A percentile compares a stretch with the other conserved stretches of the same genome.
Conservation (phyloP, 2,329 filamentous ascomycete genomes). For the Monosporascus sp. region DNA sequence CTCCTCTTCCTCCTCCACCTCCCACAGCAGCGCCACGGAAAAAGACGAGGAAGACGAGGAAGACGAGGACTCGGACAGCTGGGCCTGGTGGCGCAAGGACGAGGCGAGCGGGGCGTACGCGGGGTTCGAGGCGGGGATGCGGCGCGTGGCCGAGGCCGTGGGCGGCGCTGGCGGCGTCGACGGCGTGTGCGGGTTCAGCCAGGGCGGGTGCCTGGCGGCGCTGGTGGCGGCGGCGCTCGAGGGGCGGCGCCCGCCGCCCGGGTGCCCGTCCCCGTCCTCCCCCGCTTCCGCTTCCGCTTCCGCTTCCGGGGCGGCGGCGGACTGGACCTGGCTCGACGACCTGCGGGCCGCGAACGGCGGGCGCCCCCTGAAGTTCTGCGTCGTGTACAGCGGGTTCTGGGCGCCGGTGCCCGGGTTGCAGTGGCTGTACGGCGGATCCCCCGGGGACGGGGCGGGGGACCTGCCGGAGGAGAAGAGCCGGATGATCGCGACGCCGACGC, state of each 20-base stretch:
- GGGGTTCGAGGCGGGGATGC: conserved; percentile 65
- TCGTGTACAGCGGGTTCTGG: conserved; percentile 62
- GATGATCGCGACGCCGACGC: conserved; percentile 63
- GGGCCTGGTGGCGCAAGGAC: conserved; percentile 77
- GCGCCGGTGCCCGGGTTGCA: conserved; percentile 33
- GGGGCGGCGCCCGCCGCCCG: conserved; percentile 24
- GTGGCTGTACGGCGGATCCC: conserved; percentile 24
- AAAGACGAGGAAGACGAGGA: conserved; percentile 36
- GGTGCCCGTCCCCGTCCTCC: conserved; percentile 4
- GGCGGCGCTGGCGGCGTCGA: conserved; percentile 64
- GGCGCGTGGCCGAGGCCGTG: conserved; percentile 56
- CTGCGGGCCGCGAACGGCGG: conserved; percentile 46
- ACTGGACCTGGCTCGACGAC: conserved; percentile 36
- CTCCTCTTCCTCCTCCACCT: conserved; percentile 21
- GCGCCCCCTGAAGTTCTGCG: conserved; percentile 49
- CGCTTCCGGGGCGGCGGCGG: conserved; percentile 14
- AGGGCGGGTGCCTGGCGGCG: conserved; percentile 68
- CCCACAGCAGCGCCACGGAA: conserved; percentile 28
- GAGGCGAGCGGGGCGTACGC: conserved; percentile 61
- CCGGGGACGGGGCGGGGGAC: background rate
- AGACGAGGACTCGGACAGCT: conserved; percentile 57
- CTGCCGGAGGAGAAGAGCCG: background rate
- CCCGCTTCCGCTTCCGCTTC: conserved; percentile 20
- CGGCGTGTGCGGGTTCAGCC: conserved; percentile 76
- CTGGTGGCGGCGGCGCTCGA: conserved; percentile 73